phyloP scores from a whole-genome alignment of 495 filamentous ascomycete species.

The Penicillium argentinense region DNA sequence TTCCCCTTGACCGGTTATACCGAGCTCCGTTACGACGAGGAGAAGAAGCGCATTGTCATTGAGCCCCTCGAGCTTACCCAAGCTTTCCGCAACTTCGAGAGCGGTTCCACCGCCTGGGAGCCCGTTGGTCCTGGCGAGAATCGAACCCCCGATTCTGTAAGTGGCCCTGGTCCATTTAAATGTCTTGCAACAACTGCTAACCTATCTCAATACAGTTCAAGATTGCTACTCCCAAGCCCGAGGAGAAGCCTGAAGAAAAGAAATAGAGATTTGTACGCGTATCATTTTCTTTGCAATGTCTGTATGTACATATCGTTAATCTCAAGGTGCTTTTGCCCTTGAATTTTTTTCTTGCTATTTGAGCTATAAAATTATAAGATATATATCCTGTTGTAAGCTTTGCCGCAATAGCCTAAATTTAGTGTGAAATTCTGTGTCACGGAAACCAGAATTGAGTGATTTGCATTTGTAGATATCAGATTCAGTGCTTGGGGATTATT shows the following conservation, averaged over 20 bases:
- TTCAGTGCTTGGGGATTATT: too few relatives aligned
- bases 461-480: too few relatives aligned
- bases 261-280: slow-evolving; percentile 65
- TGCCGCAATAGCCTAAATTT: too few relatives aligned
- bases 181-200: slow-evolving; percentile 6
- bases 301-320: slow-evolving; percentile 51
- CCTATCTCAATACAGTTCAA: slow-evolving; percentile 61
- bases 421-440: too few relatives aligned
- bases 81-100: slow-evolving; percentile 98
- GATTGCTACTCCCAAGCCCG: slow-evolving; percentile 90
- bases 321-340: slow-evolving; percentile 24
- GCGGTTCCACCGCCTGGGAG: slow-evolving; percentile 74
- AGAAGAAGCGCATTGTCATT: slow-evolving; percentile 99
- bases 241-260: slow-evolving; percentile 90
- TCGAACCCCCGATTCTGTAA: slow-evolving; percentile 72
- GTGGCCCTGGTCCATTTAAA: slow-evolving; percentile 6
- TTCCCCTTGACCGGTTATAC: slow-evolving; percentile 99
- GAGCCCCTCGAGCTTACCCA: slow-evolving; percentile 97
- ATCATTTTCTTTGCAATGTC: slow-evolving; percentile 37
- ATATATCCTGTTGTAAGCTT: too few relatives aligned
- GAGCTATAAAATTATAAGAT: background rate
- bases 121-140: slow-evolving; percentile 83
- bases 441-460: too few relatives aligned
- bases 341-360: background rate
- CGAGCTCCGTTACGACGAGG: slow-evolving; percentile 95